Evolutionary conservation across 1,284 basidiomycete genomes (phyloP).

Genomic region (Fomitiporia mediterranea): DNA sequence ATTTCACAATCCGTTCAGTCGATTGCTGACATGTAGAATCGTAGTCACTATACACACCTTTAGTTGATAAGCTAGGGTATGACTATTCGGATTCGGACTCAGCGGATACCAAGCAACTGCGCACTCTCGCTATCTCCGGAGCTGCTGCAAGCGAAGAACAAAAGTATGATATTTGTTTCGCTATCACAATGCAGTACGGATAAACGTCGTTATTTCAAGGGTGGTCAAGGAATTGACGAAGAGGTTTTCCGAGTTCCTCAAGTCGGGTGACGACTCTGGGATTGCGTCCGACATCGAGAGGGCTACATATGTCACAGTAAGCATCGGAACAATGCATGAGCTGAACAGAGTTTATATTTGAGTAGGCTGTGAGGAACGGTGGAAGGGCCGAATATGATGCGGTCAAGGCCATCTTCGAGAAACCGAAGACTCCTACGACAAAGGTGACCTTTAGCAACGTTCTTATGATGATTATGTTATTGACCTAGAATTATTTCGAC

Average conservation of each 20-base stretch:
- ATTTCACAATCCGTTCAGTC: not conserved
- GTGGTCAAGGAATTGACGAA: constrained; percentile 70
- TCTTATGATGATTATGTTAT: no score
- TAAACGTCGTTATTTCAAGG: constrained; percentile 33
- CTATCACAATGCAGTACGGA: not conserved
- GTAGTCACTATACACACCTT: constrained; percentile 71
- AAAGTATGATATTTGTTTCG: constrained; percentile 34
- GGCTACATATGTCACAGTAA: constrained; percentile 47
- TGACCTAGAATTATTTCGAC: not conserved
- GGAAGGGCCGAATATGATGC: constrained; percentile 77
- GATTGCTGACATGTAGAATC: not conserved
- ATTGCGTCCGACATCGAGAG: constrained; percentile 77
- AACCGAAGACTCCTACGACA: constrained; percentile 69
- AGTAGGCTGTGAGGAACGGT: constrained; percentile 68
- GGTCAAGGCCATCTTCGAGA: constrained; percentile 64
- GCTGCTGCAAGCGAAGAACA: constrained; percentile 63
- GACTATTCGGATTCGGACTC: constrained; percentile 69
- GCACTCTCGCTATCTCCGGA: constrained; percentile 71
- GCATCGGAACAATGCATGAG: constrained; percentile 17
- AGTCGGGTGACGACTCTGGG: constrained; percentile 70
- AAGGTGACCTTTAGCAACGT: no score
- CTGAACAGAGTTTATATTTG: constrained; percentile 26
- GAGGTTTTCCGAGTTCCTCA: constrained; percentile 72
- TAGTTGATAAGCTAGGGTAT: constrained; percentile 79
- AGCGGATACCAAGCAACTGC: constrained; percentile 68